Conservation (phyloP, 1,284 basidiomycete genomes). For the Schizopora paradoxa region DNA sequence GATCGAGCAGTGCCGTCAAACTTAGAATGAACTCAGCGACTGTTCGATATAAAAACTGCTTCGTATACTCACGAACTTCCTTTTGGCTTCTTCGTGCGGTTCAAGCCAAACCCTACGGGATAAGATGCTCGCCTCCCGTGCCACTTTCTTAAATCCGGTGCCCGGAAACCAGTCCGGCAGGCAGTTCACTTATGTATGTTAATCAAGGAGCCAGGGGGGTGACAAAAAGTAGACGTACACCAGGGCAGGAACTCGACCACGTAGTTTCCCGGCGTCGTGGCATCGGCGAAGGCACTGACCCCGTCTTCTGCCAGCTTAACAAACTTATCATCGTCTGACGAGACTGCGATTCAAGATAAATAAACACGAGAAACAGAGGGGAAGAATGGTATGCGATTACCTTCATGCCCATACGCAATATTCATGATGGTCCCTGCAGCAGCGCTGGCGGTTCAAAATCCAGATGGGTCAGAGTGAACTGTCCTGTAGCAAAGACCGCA, state of each 20-base stretch:
- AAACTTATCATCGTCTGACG: not conserved
- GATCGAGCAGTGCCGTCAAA: conserved; percentile 8
- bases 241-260: no score
- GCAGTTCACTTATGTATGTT: not conserved
- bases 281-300: not conserved
- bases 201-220: no score
- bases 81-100: no score
- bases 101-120: no score
- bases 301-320: not conserved
- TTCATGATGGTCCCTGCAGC: no score
- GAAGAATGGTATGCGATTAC: not conserved
- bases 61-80: no score
- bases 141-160: not conserved
- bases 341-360: not conserved
- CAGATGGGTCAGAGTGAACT: not conserved
- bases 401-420: no score
- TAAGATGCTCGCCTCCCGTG: no score
- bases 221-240: no score
- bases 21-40: conserved; percentile 1
- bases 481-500: not conserved
- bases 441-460: not conserved
- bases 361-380: not conserved
- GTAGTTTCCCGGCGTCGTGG: no score
- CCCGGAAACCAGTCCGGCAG: conserved; percentile 1
- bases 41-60: no score